Conservation (phyloP, 2,329 filamentous ascomycete species). For the Neurospora sp. region DNA sequence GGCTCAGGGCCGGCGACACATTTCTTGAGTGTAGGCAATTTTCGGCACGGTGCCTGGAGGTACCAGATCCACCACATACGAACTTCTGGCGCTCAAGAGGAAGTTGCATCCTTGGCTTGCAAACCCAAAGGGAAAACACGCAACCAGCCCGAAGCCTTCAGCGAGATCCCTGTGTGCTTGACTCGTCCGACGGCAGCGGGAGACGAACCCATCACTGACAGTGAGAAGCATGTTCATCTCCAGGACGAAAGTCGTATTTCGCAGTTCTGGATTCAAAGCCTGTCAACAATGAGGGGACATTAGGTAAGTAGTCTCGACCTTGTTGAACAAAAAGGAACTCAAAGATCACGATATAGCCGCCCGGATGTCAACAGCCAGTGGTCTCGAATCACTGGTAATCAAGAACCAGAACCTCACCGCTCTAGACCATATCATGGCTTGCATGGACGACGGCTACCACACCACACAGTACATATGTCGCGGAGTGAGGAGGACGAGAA, state of each 20-base stretch:
- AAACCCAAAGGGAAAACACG: neutral
- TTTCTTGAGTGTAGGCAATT: neutral
- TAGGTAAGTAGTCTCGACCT: neutral
- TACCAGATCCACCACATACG: neutral
- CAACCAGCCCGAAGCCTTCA: neutral
- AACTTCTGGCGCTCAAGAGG: neutral
- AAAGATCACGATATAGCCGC: neutral
- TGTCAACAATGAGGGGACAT: neutral
- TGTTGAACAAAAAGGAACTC: neutral
- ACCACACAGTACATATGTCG: neutral
- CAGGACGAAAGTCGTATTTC: neutral
- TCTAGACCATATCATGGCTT: neutral
- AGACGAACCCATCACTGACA: neutral
- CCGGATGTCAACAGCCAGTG: neutral
- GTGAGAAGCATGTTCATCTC: neutral
- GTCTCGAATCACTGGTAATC: neutral
- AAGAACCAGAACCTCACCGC: neutral
- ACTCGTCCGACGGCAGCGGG: neutral
- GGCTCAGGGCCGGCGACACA: neutral
- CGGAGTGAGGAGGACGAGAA: neutral
- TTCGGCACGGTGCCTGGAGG: neutral
- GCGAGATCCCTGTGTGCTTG: neutral
- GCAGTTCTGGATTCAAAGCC: neutral
- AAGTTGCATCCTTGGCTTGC: neutral
- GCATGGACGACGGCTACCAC: neutral